phyloP scores from a whole-genome alignment of 179 eudicot genomes.

The Kewa caespitosa region DNA sequence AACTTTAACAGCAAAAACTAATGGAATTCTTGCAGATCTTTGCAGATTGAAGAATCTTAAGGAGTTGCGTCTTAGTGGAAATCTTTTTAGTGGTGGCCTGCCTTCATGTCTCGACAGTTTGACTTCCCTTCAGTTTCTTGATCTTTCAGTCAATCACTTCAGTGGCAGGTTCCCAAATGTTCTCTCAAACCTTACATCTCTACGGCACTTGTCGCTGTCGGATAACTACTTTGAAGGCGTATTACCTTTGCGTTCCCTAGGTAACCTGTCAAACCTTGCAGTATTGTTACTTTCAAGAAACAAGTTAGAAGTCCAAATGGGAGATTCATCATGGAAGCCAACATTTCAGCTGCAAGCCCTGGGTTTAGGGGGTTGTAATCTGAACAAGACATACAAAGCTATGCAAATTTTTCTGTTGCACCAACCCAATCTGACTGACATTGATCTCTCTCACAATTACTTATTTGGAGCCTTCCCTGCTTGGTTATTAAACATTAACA shows the following conservation, averaged over 20 bases:
- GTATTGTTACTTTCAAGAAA: conserved; percentile 5
- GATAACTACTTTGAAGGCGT: conserved; percentile 13
- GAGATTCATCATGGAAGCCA: background rate
- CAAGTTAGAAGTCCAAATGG: background rate
- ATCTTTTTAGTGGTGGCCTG: background rate
- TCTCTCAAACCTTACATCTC: background rate
- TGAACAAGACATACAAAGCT: background rate
- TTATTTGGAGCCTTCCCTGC: background rate
- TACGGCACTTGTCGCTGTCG: background rate
- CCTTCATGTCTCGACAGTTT: conserved; percentile 7
- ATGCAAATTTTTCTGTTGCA: background rate
- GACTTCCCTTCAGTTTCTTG: conserved; percentile 14
- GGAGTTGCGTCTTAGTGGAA: background rate
- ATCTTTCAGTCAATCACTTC: conserved; percentile 1
- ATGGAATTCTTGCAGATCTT: background rate
- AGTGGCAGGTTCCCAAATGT: background rate
- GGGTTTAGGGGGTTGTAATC: conserved; percentile 1
- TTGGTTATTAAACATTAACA: conserved; percentile 2
- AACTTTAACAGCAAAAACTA: background rate
- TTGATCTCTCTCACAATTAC: conserved; percentile 6
- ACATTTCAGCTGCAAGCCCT: conserved; percentile 9
- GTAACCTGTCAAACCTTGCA: conserved; percentile 1
- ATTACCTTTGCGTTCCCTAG: conserved; percentile 2
- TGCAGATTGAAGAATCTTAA: background rate
- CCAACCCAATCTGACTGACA: conserved; percentile 5